phyloP scores from a whole-genome alignment of 139 green algal genomes.

The Closterium sp. region DNA sequence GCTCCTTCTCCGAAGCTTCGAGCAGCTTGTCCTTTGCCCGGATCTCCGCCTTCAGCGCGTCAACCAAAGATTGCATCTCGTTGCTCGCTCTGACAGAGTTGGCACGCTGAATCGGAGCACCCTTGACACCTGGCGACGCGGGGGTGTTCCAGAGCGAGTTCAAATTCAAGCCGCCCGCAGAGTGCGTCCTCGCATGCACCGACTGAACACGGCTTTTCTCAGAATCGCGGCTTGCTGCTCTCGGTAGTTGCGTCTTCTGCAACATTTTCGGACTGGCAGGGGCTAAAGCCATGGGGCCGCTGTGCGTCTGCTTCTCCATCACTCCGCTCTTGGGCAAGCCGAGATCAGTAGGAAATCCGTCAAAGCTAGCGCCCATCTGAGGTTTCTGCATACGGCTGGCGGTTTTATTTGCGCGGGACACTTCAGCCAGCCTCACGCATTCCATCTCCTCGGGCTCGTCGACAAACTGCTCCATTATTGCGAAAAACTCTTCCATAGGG shows the following conservation, averaged over 20 bases:
- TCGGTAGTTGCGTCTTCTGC: not conserved
- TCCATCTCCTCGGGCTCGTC: not conserved
- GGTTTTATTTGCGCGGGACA: not conserved
- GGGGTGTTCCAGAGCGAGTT: not conserved
- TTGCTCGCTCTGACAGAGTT: not conserved
- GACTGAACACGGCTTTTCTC: not conserved
- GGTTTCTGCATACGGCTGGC: not conserved
- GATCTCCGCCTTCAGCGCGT: not conserved
- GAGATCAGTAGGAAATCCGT: not conserved
- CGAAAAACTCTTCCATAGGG: not conserved
- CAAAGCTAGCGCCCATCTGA: not conserved
- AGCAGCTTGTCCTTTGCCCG: not conserved
- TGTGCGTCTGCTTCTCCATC: not conserved
- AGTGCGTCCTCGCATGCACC: not conserved
- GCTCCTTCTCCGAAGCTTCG: not conserved
- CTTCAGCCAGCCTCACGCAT: not conserved
- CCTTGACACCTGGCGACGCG: not conserved
- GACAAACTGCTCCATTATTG: not conserved
- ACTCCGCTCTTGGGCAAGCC: not conserved
- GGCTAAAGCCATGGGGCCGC: not conserved
- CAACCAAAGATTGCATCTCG: not conserved
- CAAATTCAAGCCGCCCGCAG: not conserved
- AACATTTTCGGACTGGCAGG: not conserved
- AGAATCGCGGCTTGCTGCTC: not conserved
- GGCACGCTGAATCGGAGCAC: not conserved